These are phyloP conservation scores for Diversispora eburnea DNA, from an alignment of 192 early-diverging fungal species.

Conservation along the genomic window DNA sequence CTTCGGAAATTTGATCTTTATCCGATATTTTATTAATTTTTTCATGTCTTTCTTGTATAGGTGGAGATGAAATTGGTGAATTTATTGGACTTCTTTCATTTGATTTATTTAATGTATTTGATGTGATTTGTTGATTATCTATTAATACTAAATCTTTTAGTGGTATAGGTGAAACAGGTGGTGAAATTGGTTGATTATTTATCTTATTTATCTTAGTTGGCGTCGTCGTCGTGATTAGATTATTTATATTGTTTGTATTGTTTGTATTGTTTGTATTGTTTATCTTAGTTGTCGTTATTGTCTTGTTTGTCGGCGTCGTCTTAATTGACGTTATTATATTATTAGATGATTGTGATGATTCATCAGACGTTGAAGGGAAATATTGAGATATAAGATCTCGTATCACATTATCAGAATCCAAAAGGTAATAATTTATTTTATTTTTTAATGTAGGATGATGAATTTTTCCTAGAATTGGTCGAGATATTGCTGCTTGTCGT, in stretches of 20 bases:
- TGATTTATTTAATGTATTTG: not conserved
- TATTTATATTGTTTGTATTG: too few species aligned
- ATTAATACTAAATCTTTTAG: not conserved
- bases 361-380: not conserved
- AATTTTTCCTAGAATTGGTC: not conserved
- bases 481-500: not conserved
- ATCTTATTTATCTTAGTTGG: too few species aligned
- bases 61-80: too few species aligned
- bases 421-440: constrained; percentile 5
- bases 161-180: not conserved
- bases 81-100: not conserved
- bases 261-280: too few species aligned
- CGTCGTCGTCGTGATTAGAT: too few species aligned
- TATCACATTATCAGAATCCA: not conserved
- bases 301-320: not conserved
- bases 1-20: too few species aligned
- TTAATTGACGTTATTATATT: not conserved
- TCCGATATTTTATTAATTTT: too few species aligned
- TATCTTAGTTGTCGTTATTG: not conserved
- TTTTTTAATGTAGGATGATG: constrained; percentile 1
- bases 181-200: not conserved
- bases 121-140: not conserved
- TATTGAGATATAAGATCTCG: not conserved
- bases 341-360: not conserved
- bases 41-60: too few species aligned